These are phyloP conservation scores for Sporisorium graminicola DNA, from an alignment of 1,284 basidiomycete genomes.

Conservation along the genomic window DNA sequence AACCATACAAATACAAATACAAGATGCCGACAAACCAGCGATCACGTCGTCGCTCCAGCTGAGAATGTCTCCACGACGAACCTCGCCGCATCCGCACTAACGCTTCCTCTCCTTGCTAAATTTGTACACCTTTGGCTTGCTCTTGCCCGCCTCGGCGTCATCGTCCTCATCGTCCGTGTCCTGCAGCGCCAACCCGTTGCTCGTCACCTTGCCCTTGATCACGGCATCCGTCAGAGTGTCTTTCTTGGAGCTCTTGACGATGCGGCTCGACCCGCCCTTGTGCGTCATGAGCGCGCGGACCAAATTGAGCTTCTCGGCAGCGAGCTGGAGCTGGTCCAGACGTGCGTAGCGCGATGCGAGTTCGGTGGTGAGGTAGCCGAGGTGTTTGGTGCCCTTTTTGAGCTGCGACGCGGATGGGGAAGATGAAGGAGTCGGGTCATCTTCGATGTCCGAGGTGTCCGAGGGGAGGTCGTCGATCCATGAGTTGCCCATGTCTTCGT, in stretches of 20 bases:
- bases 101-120: slow-evolving; percentile 62
- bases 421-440: slow-evolving; percentile 1
- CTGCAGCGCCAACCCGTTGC: slow-evolving; percentile 49
- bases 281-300: slow-evolving; percentile 64
- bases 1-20: neutral
- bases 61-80: too few species aligned
- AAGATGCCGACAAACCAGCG: too few species aligned
- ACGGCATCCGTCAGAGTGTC: slow-evolving; percentile 37
- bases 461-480: slow-evolving; percentile 46
- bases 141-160: slow-evolving; percentile 15
- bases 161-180: slow-evolving; percentile 49
- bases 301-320: slow-evolving; percentile 56
- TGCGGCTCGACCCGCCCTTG: slow-evolving; percentile 29
- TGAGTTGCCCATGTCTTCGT: slow-evolving; percentile 7
- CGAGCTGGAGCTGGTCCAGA: slow-evolving; percentile 53
- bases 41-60: too few species aligned
- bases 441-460: slow-evolving; percentile 29
- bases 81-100: neutral
- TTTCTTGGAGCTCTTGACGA: slow-evolving; percentile 40
- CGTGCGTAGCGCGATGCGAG: slow-evolving; percentile 57
- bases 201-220: slow-evolving; percentile 50
- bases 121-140: slow-evolving; percentile 39
- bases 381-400: slow-evolving; percentile 54
- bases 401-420: slow-evolving; percentile 9
- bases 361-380: slow-evolving; percentile 54